Base-by-base conservation (phyloP, 306 rosid genomes). In the Trichosanthes truncata region DNA sequence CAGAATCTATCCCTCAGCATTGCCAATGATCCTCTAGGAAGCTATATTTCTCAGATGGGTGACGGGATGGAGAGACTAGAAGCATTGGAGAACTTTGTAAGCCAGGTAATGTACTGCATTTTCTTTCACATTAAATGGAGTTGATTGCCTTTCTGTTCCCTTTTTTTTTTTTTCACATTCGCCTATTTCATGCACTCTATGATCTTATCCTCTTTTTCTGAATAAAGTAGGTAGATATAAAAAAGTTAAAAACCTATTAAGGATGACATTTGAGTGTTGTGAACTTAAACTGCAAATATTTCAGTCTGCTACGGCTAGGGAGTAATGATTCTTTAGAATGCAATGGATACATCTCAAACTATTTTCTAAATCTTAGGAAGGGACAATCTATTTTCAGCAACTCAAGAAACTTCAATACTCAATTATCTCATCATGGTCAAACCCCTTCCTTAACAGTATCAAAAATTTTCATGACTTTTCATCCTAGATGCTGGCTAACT, bases 71-170 rank as follows among this genome's bases (percentile, higher is more conserved):
- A 86, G 62, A 92, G 89, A 80, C 78, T 90, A 79, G 96, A 92
- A 80, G 94, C 88, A 61, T 81, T 94, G 17, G 97, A 94, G 81
- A 82, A 80, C 78, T 93, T 91, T 75, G 89, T 89, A 66, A 88
- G 31, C 87, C 97, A 94, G 98, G 98, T 93, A 84, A 84, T 8
- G 11, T 55, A 80, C 31, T 63, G 69, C 59, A 68, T 46, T 43
- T 46, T 43, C 57, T 72, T 46, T 17, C 57, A 40, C 18, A 68
- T 4, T 21, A n/a, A 68, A 68, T 68, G 56, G 35, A 53, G 33
- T 68, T 46, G 49, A 66, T 74, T 46, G 41, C 15, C 60, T 73
- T 13, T 48, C 60, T 73, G 38, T 71, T 71, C 21, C 56, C 13
- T 5, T 71, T 71, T 14, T 71, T 71, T 14, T 71, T 13, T 69